phyloP scores from a whole-genome alignment of 2,329 filamentous ascomycete genomes.

The Ceratocystis diversiconidia region DNA sequence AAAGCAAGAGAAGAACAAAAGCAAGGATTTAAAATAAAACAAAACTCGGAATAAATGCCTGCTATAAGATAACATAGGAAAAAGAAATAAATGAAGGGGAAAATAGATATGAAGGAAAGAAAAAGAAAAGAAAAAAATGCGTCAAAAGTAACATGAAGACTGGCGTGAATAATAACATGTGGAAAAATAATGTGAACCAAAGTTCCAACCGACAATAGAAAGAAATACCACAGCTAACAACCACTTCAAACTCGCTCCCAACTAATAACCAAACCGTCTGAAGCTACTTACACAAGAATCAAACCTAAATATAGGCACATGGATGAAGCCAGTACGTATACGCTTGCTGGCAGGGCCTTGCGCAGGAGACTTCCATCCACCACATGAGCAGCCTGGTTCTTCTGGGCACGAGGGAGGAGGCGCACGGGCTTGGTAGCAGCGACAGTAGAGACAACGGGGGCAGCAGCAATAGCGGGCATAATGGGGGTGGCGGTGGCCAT shows the following conservation, averaged over 20 bases:
- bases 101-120: background rate
- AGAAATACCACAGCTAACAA: too few relatives aligned
- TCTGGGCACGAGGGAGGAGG: background rate
- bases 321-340: slow-evolving; percentile 10
- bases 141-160: background rate
- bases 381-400: background rate
- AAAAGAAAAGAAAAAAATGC: background rate
- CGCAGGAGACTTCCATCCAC: background rate
- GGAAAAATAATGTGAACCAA: background rate
- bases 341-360: slow-evolving; percentile 4
- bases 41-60: background rate
- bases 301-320: slow-evolving; percentile 10
- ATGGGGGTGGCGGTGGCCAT: background rate
- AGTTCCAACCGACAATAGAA: background rate
- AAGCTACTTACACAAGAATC: slow-evolving; percentile 11
- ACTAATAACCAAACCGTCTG: background rate
- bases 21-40: background rate
- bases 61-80: background rate
- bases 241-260: background rate
- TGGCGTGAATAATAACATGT: background rate
- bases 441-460: background rate
- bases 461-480: background rate
- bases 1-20: background rate
- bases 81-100: background rate
- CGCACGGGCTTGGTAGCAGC: background rate